These are phyloP conservation scores for Thyridium curvatum DNA, from an alignment of 2,329 filamentous ascomycete genomes.

Conservation along the genomic window DNA sequence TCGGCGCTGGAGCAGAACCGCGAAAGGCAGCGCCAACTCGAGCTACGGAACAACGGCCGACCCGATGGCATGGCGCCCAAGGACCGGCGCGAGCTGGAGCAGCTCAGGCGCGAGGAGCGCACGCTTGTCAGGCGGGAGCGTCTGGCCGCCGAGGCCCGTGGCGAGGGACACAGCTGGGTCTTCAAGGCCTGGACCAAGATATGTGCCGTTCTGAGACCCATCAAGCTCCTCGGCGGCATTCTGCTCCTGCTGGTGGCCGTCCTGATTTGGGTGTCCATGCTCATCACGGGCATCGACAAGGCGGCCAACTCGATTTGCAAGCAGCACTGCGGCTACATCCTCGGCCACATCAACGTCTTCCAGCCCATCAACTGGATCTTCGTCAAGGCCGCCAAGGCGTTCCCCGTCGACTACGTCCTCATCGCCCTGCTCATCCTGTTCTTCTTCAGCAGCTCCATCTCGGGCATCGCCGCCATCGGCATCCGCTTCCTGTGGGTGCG, in stretches of 20 bases:
- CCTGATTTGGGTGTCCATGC: constrained; percentile 82
- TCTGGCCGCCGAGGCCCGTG: constrained; percentile 74
- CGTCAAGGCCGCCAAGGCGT: constrained; percentile 72
- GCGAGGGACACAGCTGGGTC: constrained; percentile 69
- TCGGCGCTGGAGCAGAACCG: constrained; percentile 81
- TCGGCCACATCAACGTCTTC: constrained; percentile 83
- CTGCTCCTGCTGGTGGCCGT: constrained; percentile 68
- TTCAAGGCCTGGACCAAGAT: constrained; percentile 73
- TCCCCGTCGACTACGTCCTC: constrained; percentile 87
- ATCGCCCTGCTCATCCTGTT: constrained; percentile 80
- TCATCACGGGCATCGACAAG: constrained; percentile 94
- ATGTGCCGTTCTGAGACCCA: constrained; percentile 74
- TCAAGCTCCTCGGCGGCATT: constrained; percentile 83
- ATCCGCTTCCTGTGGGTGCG: constrained; percentile 95
- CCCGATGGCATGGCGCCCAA: constrained; percentile 71
- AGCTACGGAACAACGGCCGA: constrained; percentile 74
- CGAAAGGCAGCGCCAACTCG: constrained; percentile 86
- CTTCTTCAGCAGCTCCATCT: constrained; percentile 82
- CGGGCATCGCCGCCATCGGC: constrained; percentile 78
- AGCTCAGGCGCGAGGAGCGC: constrained; percentile 81
- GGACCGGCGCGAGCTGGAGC: constrained; percentile 82
- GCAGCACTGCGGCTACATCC: constrained; percentile 82
- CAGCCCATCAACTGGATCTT: constrained; percentile 92
- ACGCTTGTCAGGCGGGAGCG: constrained; percentile 86
- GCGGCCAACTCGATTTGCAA: constrained; percentile 93